phyloP scores from a whole-genome alignment of 176 grass and related monocot genomes.

The Rhipidocladum racemiflorum region DNA sequence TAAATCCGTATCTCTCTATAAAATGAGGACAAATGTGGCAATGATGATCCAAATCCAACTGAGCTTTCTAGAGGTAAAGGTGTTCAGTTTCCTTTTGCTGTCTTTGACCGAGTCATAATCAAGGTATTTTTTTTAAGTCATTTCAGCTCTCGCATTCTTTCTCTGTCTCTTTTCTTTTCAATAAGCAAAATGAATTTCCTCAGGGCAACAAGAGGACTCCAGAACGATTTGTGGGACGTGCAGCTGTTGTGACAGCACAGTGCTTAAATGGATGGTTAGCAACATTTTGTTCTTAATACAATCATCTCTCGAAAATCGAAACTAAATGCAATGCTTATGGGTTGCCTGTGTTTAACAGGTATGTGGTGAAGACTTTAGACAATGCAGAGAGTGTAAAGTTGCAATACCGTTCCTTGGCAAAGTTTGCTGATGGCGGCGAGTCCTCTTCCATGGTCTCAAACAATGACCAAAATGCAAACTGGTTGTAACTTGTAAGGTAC shows the following conservation, averaged over 20 bases:
- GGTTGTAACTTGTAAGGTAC: conserved; percentile 41
- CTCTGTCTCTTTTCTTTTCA: background rate
- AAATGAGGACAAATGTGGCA: conserved; percentile 70
- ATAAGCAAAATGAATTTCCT: background rate
- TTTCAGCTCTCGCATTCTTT: background rate
- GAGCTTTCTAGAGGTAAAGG: conserved; percentile 69
- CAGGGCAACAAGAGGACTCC: conserved; percentile 89
- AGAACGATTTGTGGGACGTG: conserved; percentile 65
- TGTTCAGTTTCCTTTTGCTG: conserved; percentile 73
- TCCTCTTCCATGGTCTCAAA: conserved; percentile 20
- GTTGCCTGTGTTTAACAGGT: conserved; percentile 34
- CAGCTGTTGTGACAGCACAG: conserved; percentile 73
- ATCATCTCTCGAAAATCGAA: background rate
- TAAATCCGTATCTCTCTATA: conserved; percentile 23
- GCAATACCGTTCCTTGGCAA: conserved; percentile 63
- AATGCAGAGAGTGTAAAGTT: conserved; percentile 75
- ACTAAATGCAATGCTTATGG: background rate
- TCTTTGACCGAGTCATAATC: conserved; percentile 75
- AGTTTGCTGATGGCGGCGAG: conserved; percentile 27
- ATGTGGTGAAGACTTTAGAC: conserved; percentile 87
- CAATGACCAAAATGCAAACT: conserved; percentile 34
- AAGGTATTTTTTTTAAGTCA: conserved; percentile 53
- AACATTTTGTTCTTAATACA: background rate
- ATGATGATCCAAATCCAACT: conserved; percentile 47
- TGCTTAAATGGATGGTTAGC: conserved; percentile 90